Percentiles rank a stretch among this genome's conserved stretches.
phyloP scores from a whole-genome alignment of 352 stramenopile species.

The Hyaloperonospora arabidopsidis region DNA sequence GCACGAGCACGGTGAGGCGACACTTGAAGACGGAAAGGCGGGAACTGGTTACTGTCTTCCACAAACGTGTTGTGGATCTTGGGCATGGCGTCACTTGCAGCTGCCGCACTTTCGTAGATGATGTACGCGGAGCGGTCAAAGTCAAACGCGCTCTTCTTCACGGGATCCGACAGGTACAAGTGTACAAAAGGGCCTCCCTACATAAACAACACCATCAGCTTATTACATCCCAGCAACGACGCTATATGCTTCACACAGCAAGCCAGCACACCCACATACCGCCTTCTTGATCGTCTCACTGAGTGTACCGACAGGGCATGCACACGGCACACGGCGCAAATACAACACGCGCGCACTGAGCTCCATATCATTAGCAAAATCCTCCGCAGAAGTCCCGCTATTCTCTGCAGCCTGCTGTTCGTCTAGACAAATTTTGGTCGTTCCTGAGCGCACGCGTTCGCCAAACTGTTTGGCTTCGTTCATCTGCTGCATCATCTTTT shows the following conservation, averaged over 20 bases:
- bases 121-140: constrained; percentile 83
- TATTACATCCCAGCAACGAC: no score
- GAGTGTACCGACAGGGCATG: constrained; percentile 56
- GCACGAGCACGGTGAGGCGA: constrained; percentile 67
- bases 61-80: constrained; percentile 86
- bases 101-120: constrained; percentile 66
- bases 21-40: constrained; percentile 74
- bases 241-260: not conserved
- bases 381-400: constrained; percentile 23
- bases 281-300: constrained; percentile 80
- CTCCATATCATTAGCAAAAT: constrained; percentile 75
- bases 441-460: constrained; percentile 48
- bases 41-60: constrained; percentile 64
- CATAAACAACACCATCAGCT: not conserved
- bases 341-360: constrained; percentile 71
- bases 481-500: constrained; percentile 61
- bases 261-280: constrained; percentile 21
- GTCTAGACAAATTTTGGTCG: constrained; percentile 54
- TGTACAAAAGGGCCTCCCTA: constrained; percentile 69
- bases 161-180: constrained; percentile 72
- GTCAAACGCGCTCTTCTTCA: constrained; percentile 82
- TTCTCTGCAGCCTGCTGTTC: constrained; percentile 32
- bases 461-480: constrained; percentile 69
- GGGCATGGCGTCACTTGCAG: constrained; percentile 58
- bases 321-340: constrained; percentile 72